Conservation (phyloP, 78 protist species). For the Dictyostelium intermedium region DNA sequence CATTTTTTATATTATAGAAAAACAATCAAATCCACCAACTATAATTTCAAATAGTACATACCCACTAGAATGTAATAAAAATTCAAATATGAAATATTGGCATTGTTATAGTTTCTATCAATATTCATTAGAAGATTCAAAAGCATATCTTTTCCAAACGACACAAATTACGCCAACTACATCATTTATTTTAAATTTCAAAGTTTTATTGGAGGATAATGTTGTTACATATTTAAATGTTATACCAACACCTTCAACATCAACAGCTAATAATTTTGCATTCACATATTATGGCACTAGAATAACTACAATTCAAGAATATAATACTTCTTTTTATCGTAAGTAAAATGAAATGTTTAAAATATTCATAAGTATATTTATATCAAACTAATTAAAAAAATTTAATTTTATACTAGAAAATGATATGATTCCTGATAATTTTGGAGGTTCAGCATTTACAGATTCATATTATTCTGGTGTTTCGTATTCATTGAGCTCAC, state of each 20-base stretch:
- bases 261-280: not conserved
- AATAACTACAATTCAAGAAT: not conserved
- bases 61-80: not conserved
- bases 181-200: not conserved
- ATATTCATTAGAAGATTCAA: not conserved
- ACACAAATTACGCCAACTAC: not conserved
- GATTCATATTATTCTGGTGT: not conserved
- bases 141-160: not conserved
- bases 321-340: not conserved
- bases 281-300: not conserved
- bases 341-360: too few relatives aligned
- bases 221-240: not conserved
- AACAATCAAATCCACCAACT: not conserved
- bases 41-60: not conserved
- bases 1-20: not conserved
- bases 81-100: not conserved
- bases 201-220: not conserved
- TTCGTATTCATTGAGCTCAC: not conserved
- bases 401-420: not conserved
- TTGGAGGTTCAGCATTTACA: not conserved
- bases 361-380: too few relatives aligned
- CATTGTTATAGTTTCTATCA: not conserved
- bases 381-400: too few relatives aligned
- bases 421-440: not conserved
- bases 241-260: not conserved